Evolutionary conservation across 1,284 basidiomycete species (phyloP).

Genomic region (Ustilago cynodontis): DNA sequence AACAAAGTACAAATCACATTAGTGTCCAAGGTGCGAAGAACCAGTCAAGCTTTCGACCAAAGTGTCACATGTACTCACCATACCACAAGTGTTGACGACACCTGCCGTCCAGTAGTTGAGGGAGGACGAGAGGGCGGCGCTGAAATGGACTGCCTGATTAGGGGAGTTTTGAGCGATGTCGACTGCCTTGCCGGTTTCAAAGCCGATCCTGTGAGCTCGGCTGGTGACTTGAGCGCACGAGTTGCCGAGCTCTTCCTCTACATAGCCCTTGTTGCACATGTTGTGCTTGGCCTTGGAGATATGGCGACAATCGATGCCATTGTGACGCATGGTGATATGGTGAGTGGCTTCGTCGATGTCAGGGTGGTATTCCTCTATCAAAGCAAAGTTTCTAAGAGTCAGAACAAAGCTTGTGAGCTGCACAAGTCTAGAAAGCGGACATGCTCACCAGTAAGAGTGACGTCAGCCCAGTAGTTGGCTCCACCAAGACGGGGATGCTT

Average conservation of each 20-base stretch:
- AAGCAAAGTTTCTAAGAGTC: neutral
- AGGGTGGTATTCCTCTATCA: neutral
- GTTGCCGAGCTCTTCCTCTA: neutral
- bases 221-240: constrained; percentile 18
- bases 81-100: constrained; percentile 10
- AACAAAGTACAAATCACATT: too few species aligned
- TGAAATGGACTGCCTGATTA: constrained; percentile 4
- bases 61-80: neutral
- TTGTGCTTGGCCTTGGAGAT: neutral
- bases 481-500: too few species aligned
- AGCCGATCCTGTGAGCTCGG: neutral
- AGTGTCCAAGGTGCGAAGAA: too few species aligned
- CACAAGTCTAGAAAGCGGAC: too few species aligned
- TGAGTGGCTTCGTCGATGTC: neutral
- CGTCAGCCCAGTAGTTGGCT: too few species aligned
- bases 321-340: constrained; percentile 15
- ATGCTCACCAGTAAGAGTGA: too few species aligned
- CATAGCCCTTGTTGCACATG: constrained; percentile 12
- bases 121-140: neutral
- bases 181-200: constrained; percentile 1
- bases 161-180: too few species aligned
- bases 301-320: constrained; percentile 2
- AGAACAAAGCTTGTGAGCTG: too few species aligned
- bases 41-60: too few species aligned
- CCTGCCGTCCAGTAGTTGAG: constrained; percentile 12